Percentiles rank a stretch among this genome's conserved stretches.
Evolutionary conservation across 176 grass and related monocot species (phyloP).

Genomic region (Eleusine coracana): DNA sequence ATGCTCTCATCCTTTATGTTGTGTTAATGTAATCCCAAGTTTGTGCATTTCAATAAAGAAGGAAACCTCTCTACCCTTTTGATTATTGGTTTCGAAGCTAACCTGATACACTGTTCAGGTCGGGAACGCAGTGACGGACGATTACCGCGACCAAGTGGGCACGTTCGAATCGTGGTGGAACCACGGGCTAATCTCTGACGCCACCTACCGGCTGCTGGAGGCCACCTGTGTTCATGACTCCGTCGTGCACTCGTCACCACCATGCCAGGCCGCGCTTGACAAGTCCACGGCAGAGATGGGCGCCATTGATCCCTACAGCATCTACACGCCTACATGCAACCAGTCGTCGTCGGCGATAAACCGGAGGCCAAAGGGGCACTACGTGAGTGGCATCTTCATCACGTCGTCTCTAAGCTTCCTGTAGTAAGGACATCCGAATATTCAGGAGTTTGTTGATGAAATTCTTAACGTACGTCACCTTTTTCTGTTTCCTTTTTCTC

Average conservation of each 20-base stretch:
- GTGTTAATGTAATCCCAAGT: too few species aligned
- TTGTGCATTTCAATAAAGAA: too few species aligned
- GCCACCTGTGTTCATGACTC: slow-evolving; percentile 47
- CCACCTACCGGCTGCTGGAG: slow-evolving; percentile 64
- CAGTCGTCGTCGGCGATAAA: slow-evolving; percentile 6
- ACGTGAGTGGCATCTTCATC: too few species aligned
- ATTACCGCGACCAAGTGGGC: slow-evolving; percentile 73
- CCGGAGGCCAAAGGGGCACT: too few species aligned
- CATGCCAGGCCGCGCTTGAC: slow-evolving; percentile 48
- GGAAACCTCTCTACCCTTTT: too few species aligned
- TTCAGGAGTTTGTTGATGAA: too few species aligned
- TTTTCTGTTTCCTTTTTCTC: slow-evolving; percentile 5
- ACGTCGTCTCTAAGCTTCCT: too few species aligned
- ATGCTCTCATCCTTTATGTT: slow-evolving; percentile 1
- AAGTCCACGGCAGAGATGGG: slow-evolving; percentile 73
- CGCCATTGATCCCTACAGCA: slow-evolving; percentile 95
- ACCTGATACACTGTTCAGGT: too few species aligned
- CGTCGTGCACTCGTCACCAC: slow-evolving; percentile 30
- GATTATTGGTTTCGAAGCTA: too few species aligned
- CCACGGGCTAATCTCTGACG: slow-evolving; percentile 92
- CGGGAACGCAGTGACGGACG: slow-evolving; percentile 35
- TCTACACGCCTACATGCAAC: slow-evolving; percentile 75
- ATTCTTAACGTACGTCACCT: neutral
- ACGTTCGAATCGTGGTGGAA: slow-evolving; percentile 94
- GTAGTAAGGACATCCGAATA: too few species aligned